phyloP scores from a whole-genome alignment of 768 basidiomycete species.

The Boletellus ananiceps region DNA sequence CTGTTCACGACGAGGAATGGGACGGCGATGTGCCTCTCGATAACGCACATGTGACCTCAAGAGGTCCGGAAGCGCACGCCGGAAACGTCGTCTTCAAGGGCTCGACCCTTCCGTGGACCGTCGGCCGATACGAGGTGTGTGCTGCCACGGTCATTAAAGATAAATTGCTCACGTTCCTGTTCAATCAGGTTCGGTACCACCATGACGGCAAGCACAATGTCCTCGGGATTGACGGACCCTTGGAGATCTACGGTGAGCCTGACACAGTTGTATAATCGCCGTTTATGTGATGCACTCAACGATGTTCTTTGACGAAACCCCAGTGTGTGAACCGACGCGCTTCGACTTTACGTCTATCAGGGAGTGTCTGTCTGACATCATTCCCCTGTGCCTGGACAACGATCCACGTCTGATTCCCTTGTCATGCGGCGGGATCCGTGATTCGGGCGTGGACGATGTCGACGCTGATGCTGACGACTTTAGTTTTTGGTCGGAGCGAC shows the following conservation, averaged over 20 bases:
- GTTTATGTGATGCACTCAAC: background rate
- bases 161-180: background rate
- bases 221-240: constrained; percentile 75
- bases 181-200: constrained; percentile 76
- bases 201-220: constrained; percentile 98
- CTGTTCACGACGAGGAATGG: constrained; percentile 90
- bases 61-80: constrained; percentile 41
- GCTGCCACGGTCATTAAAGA: background rate
- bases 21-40: constrained; percentile 76
- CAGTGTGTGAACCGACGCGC: constrained; percentile 66
- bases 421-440: constrained; percentile 46
- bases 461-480: constrained; percentile 65
- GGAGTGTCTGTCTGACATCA: constrained; percentile 64
- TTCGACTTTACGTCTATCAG: constrained; percentile 66
- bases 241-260: constrained; percentile 82
- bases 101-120: constrained; percentile 79
- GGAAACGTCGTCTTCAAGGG: constrained; percentile 75
- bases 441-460: constrained; percentile 12
- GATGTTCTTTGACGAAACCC: background rate
- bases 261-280: background rate
- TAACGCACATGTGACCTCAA: constrained; percentile 32
- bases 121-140: constrained; percentile 73
- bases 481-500: constrained; percentile 84
- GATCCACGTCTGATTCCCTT: constrained; percentile 78
- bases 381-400: constrained; percentile 81